Evolutionary conservation across 306 rosid genomes (phyloP), one percentile per base, ranked within the genome.

Genomic region (Calophaca sinica): DNA sequence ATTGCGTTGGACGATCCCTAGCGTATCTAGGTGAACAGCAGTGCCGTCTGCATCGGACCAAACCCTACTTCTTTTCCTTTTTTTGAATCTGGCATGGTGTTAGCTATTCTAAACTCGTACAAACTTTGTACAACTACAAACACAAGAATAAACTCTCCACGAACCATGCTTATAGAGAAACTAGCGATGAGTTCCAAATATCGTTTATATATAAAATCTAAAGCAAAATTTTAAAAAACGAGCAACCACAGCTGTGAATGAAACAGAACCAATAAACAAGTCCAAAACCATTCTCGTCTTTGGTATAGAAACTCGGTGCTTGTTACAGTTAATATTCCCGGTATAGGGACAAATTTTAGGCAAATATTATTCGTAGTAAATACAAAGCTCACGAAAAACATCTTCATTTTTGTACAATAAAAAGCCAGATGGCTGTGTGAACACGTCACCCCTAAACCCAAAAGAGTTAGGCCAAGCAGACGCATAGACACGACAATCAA

Each of bases 341-440:
- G 36, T 36, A 79, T 36, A 15, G 72, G 51, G 52, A 29, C 49
- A 80, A 33, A 65, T 45, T 35, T 74, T 41, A 69, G 58, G 7
- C 35, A 50, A 13, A 69, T 14, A 70, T 76, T 35, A 77, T 63
- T 76, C n/a, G 64, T 8, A 35, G 66, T 74, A 79, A 66, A 73
- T 70, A 88, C 80, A 74, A 70, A 59, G 61, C 77, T 79, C 83
- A 66, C 72, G 3, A 72, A 63, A 61, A 73, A 62, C 64, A 79
- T 82, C 77, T 83, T 74, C 66, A 76, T 48, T 9, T 69, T 62
- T 66, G 46, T 79, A 79, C 66, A 38, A 73, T 80, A 84, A 87
- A 85, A 51, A 74, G 81, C 85, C 81, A 79, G 67, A 42, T 80
- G 84, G 74, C 80, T 60, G 54, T 54, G 74, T 31, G 62, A 81